These are phyloP conservation scores for Cucurbita pepo DNA, from an alignment of 306 rosid genomes.

Conservation along the genomic window DNA sequence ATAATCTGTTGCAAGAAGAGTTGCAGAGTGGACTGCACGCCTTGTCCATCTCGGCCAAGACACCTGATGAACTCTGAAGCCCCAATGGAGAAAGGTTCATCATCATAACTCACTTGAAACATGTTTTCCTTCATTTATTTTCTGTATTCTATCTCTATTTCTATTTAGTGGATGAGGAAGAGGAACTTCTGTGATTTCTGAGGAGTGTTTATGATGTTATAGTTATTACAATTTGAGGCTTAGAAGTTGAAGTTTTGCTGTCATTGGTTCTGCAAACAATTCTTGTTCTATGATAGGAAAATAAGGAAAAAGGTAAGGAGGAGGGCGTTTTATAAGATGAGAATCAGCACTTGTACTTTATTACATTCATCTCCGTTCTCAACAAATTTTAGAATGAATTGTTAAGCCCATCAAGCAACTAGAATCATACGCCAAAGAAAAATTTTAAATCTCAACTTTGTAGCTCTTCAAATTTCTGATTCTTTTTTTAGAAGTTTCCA, in stretches of 20 bases:
- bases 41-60: constrained; percentile 64
- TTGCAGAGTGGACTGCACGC: constrained; percentile 70
- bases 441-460: too few species aligned
- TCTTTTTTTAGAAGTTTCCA: too few species aligned
- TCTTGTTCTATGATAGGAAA: not conserved
- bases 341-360: not conserved
- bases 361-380: not conserved
- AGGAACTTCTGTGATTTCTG: not conserved
- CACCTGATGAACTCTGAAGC: constrained; percentile 41
- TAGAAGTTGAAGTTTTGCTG: not conserved
- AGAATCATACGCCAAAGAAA: too few species aligned
- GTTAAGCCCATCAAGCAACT: too few species aligned
- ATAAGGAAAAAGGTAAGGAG: not conserved
- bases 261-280: not conserved
- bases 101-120: not conserved
- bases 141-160: not conserved
- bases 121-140: constrained; percentile 11
- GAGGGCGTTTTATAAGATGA: not conserved
- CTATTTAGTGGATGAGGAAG: not conserved
- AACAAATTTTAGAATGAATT: too few species aligned
- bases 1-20: constrained; percentile 57
- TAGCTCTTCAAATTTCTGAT: too few species aligned
- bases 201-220: not conserved
- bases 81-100: constrained; percentile 6
- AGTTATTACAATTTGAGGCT: not conserved